Percentiles rank a stretch among this genome's conserved stretches.
Conservation (phyloP, 78 protist genomes). For the Speleostelium caveatum region DNA sequence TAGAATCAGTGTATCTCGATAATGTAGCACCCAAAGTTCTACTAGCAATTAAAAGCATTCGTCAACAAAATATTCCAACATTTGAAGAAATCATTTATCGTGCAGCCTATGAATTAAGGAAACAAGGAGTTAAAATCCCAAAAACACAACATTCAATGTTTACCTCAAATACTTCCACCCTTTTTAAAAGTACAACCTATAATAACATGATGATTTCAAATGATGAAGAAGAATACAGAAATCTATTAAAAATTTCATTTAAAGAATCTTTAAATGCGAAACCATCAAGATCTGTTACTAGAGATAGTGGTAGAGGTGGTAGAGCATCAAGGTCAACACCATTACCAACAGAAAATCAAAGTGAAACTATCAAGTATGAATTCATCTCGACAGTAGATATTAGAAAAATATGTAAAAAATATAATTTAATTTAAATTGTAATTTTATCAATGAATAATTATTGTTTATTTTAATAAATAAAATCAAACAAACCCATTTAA, state of each 20-base stretch:
- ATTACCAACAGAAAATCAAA: background rate
- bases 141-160: background rate
- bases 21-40: constrained; percentile 2
- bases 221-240: background rate
- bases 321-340: background rate
- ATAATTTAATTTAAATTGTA: background rate
- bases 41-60: background rate
- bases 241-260: background rate
- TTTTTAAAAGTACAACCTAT: too few relatives aligned
- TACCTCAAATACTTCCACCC: background rate
- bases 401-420: constrained; percentile 38
- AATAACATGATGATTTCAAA: background rate
- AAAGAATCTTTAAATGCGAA: too few relatives aligned
- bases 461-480: too few relatives aligned
- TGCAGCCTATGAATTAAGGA: constrained; percentile 28
- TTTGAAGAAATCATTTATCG: constrained; percentile 57
- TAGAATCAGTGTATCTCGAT: constrained; percentile 30
- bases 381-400: background rate
- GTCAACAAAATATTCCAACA: background rate
- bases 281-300: too few relatives aligned
- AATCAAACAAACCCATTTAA: too few relatives aligned
- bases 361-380: background rate
- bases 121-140: constrained; percentile 8
- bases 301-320: too few relatives aligned
- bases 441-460: too few relatives aligned